These are phyloP conservation scores for Eucalyptus dawsonii DNA, from an alignment of 345 rosid genomes.

Conservation along the genomic window DNA sequence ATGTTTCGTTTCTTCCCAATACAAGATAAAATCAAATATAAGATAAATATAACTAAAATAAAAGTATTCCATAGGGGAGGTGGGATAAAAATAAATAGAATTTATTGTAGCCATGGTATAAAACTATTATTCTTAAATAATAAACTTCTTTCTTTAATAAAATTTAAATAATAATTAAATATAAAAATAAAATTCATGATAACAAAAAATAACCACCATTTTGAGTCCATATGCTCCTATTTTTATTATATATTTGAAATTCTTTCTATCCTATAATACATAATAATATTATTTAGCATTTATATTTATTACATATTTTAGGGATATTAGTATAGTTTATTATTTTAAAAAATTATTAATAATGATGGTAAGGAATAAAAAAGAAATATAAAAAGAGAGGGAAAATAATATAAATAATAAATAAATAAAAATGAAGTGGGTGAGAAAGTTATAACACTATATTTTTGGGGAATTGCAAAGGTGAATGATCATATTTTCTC, in stretches of 20 bases:
- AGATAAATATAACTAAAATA: too few species aligned
- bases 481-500: neutral
- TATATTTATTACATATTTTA: too few species aligned
- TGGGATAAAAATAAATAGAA: neutral
- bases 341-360: too few species aligned
- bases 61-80: neutral
- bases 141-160: too few species aligned
- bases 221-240: too few species aligned
- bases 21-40: too few species aligned
- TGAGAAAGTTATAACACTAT: neutral
- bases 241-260: too few species aligned
- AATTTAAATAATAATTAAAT: too few species aligned
- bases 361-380: neutral
- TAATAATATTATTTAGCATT: neutral
- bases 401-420: neutral
- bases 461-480: neutral
- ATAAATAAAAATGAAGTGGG: neutral
- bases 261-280: too few species aligned
- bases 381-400: neutral
- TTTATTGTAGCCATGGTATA: neutral
- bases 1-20: neutral
- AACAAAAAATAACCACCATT: too few species aligned
- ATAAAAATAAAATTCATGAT: too few species aligned
- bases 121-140: too few species aligned
- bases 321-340: neutral